Evolutionary conservation across 2,329 filamentous ascomycete genomes (phyloP).

Genomic region (Diaporthe amygdali): DNA sequence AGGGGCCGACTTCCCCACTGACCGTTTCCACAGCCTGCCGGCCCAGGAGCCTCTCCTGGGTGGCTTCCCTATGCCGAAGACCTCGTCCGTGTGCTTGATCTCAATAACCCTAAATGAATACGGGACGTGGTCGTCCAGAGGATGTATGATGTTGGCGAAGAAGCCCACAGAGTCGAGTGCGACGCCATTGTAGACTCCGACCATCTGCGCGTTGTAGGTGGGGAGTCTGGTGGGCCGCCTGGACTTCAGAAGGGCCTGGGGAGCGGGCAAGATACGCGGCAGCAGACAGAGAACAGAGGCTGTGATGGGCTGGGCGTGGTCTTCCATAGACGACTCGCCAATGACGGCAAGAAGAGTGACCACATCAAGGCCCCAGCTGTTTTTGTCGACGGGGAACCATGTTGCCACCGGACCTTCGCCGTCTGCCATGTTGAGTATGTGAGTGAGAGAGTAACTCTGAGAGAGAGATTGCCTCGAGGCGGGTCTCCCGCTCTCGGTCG

Average conservation of each 20-base stretch:
- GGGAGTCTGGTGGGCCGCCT: constrained; percentile 61
- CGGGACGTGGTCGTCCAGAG: constrained; percentile 52
- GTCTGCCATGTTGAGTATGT: constrained; percentile 30
- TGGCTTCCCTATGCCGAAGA: neutral
- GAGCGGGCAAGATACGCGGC: constrained; percentile 66
- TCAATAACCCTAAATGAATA: constrained; percentile 54
- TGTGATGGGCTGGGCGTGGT: constrained; percentile 63
- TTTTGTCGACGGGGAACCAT: constrained; percentile 50
- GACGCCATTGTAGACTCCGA: constrained; percentile 63
- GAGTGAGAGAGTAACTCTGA: neutral
- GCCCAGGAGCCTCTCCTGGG: neutral
- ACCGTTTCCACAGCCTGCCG: neutral
- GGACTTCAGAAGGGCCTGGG: constrained; percentile 65
- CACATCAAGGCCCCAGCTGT: constrained; percentile 62
- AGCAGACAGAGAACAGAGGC: constrained; percentile 56
- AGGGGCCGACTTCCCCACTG: neutral
- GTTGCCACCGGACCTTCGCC: constrained; percentile 3
- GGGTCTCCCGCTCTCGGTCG: neutral
- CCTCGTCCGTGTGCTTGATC: constrained; percentile 49
- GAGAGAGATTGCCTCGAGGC: neutral
- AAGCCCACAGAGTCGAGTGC: constrained; percentile 61
- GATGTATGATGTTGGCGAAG: constrained; percentile 66
- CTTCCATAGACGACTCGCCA: constrained; percentile 63
- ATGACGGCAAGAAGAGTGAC: constrained; percentile 68
- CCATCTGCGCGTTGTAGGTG: constrained; percentile 57